These are phyloP conservation scores for Zymoseptoria crescenta DNA, from an alignment of 2,329 filamentous ascomycete genomes.

Conservation along the genomic window DNA sequence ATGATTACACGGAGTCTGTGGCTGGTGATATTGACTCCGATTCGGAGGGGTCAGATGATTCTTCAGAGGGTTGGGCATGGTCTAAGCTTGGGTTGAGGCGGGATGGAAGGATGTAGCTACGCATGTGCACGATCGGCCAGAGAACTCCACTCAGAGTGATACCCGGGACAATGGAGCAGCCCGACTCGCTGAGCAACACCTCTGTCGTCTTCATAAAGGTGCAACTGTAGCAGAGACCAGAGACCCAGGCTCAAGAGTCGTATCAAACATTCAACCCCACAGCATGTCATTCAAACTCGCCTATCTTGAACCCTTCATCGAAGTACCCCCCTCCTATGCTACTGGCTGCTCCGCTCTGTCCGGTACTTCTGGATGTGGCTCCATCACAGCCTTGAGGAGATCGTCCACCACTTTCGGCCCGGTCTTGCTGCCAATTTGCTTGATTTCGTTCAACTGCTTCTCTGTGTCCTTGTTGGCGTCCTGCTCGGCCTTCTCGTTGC, in stretches of 20 bases:
- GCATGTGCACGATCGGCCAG: background rate
- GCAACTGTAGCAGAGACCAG: background rate
- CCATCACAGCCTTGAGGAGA: constrained; percentile 74
- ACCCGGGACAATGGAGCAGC: too few relatives aligned
- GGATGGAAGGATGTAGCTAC: background rate
- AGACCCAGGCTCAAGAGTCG: background rate
- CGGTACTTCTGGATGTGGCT: constrained; percentile 66
- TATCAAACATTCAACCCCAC: background rate
- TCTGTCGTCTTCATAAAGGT: too few relatives aligned
- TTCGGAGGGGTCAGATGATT: background rate
- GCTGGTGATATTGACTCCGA: background rate
- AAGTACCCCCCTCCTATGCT: constrained; percentile 29
- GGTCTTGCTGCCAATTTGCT: constrained; percentile 68
- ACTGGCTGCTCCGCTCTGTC: constrained; percentile 31
- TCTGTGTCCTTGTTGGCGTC: constrained; percentile 76
- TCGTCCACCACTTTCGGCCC: constrained; percentile 75
- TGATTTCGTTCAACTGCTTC: constrained; percentile 72
- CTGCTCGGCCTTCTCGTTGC: constrained; percentile 67
- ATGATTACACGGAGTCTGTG: background rate
- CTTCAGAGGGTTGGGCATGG: background rate
- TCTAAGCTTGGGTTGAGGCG: background rate
- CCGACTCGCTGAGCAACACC: too few relatives aligned
- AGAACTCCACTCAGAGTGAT: background rate
- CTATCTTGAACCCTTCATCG: constrained; percentile 33
- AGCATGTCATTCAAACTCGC: background rate